Evolutionary conservation across 768 basidiomycete species (phyloP), one percentile per base, ranked within the genome.

Genomic region (Crucibulum laeve): DNA sequence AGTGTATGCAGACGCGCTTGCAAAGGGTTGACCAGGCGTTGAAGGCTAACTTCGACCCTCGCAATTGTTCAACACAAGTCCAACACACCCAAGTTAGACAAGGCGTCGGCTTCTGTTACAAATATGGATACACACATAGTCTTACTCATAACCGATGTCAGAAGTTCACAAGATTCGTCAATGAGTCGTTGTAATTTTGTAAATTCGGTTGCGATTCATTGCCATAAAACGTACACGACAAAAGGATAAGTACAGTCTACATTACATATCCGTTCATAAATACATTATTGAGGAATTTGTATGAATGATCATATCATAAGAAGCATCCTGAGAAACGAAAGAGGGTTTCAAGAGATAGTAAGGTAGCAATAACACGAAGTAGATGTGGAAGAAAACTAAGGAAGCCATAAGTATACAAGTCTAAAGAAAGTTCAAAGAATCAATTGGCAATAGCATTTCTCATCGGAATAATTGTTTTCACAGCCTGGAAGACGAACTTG

Each of bases 401-500:
- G 49, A 48, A 40, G 34, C 25, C 25, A 51, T 30, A 47, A 28
- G 44, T 33, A 21, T 38, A 42, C n/a, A 38, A 30, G 40, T 40
- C 30, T 48, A 41, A 23, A 55, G 28, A 42, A 35, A 43, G 44
- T 56, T 51, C 63, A 52, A 59, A 52, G 61, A 54, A 62, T 40
- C 59, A 53, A 46, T 65, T n/a, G n/a, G n/a, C 68, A 45, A 73
- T 47, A 30, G 68, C 64, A 15, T 58, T 56, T 53, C 73, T 80
- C 36, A 71, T 50, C 17, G 75, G 73, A 38, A 79, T 55, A 24
- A 67, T 68, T 4, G 73, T 64, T 59, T 70, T 77, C 42, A 80
- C 46, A 21, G 70, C 61, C 36, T 75, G 71, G 43, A 77, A 69
- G 23, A 67, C 70, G 45, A 82, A 73, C 17, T 73, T 75, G 26